Conservation (phyloP, 768 basidiomycete species). For the Pulveroboletus sp. region DNA sequence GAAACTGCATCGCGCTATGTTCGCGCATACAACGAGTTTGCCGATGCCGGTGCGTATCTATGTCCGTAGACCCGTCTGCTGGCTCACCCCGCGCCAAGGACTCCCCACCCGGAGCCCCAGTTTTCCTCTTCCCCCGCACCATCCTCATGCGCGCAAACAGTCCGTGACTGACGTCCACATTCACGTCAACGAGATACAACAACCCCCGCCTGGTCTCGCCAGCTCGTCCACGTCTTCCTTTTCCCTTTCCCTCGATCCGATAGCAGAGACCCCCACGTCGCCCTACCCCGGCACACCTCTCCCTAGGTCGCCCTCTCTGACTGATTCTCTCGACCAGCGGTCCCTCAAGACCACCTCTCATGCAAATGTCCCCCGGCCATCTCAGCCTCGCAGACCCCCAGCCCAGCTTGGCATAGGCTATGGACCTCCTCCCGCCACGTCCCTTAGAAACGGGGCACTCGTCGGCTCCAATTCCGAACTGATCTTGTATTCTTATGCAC, state of each 20-base stretch:
- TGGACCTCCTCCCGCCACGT: constrained; percentile 28
- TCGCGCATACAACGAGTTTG: constrained; percentile 31
- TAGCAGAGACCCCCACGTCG: constrained; percentile 42
- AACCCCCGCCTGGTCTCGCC: constrained; percentile 20
- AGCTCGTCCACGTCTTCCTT: constrained; percentile 47
- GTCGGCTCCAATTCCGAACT: constrained; percentile 57
- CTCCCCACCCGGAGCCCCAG: constrained; percentile 42
- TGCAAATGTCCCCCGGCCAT: constrained; percentile 31
- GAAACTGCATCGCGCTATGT: constrained; percentile 24
- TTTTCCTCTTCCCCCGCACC: constrained; percentile 53
- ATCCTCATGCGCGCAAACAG: constrained; percentile 77
- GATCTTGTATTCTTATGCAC: constrained; percentile 83
- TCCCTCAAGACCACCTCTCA: constrained; percentile 30
- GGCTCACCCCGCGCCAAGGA: constrained; percentile 10
- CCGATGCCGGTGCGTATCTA: constrained; percentile 17
- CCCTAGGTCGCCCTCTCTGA: constrained; percentile 24
- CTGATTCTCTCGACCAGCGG: constrained; percentile 25
- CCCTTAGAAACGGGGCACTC: constrained; percentile 43
- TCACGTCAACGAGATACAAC: constrained; percentile 31
- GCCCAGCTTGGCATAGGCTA: constrained; percentile 49
- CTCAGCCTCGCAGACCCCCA: constrained; percentile 34
- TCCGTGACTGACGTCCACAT: constrained; percentile 58
- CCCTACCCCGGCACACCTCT: constrained; percentile 37
- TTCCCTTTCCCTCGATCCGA: constrained; percentile 47
- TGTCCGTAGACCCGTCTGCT: not conserved